These are phyloP conservation scores for Chenopodium berlandieri DNA, from an alignment of 148 eudicot species.

Conservation along the genomic window DNA sequence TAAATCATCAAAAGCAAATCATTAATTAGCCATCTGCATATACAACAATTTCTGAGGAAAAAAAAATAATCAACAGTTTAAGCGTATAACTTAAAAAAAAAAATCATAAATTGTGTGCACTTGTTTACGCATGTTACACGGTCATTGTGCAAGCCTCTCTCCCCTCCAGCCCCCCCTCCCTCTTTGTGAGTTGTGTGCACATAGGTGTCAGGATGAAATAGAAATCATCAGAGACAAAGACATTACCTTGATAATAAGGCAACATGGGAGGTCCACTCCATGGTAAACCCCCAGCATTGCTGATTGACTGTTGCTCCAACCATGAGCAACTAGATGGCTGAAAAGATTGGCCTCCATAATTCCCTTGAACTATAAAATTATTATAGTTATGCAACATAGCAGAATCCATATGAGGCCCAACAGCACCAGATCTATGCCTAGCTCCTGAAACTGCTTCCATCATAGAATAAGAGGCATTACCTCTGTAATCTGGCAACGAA, in stretches of 20 bases:
- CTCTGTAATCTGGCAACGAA: slow-evolving; percentile 44
- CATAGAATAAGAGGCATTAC: slow-evolving; percentile 33
- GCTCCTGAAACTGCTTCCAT: slow-evolving; percentile 38
- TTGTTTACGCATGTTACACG: background rate
- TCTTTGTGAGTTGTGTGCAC: background rate
- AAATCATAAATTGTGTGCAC: background rate
- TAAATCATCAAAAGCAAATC: background rate
- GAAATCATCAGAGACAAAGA: slow-evolving; percentile 1
- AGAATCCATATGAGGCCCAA: slow-evolving; percentile 42
- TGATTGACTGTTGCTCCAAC: slow-evolving; percentile 55
- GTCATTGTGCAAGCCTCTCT: background rate
- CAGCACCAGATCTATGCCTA: slow-evolving; percentile 41
- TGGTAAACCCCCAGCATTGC: slow-evolving; percentile 39
- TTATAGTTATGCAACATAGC: slow-evolving; percentile 37
- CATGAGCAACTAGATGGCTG: slow-evolving; percentile 55
- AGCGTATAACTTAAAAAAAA: background rate
- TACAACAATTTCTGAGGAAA: background rate
- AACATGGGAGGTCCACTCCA: slow-evolving; percentile 57
- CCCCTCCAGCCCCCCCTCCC: background rate
- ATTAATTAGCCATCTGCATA: background rate
- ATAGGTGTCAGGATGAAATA: background rate
- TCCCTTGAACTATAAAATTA: slow-evolving; percentile 52
- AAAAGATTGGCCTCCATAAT: slow-evolving; percentile 49
- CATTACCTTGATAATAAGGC: slow-evolving; percentile 63
- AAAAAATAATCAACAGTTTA: too few species aligned